These are phyloP conservation scores for Elsinoe australis DNA, from an alignment of 2,329 filamentous ascomycete species.

Conservation along the genomic window DNA sequence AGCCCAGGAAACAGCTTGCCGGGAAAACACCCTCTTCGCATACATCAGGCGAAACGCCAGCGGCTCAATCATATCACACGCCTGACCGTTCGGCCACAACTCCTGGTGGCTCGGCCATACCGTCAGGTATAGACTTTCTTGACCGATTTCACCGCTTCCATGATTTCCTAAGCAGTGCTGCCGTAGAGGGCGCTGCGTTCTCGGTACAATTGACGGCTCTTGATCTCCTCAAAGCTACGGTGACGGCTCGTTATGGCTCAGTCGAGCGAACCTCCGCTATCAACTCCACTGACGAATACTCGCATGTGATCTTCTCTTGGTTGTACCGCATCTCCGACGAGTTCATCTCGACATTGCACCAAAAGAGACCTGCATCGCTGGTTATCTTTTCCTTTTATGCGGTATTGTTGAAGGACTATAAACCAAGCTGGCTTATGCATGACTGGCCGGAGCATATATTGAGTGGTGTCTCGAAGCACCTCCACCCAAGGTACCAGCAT, in stretches of 20 bases:
- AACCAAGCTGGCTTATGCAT: neutral
- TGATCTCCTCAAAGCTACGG: neutral
- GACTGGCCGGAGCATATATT: slow-evolving; percentile 5
- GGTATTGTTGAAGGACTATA: neutral
- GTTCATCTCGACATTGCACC: neutral
- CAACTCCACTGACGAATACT: neutral
- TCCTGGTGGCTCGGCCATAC: neutral
- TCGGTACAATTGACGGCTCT: neutral
- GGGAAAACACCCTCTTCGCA: neutral
- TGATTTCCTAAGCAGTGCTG: neutral
- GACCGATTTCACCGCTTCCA: neutral
- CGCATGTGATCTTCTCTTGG: neutral
- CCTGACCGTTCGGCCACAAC: no score
- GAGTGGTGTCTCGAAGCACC: neutral
- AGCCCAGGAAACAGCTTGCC: neutral
- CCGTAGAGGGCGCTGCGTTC: neutral
- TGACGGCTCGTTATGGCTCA: neutral
- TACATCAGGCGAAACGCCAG: neutral
- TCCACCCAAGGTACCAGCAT: slow-evolving; percentile 3
- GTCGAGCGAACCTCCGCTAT: no score
- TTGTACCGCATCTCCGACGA: slow-evolving; percentile 1
- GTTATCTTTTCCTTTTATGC: slow-evolving; percentile 5
- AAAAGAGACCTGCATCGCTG: slow-evolving; percentile 1
- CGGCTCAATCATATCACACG: no score
- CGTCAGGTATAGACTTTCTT: neutral